Evolutionary conservation across 768 basidiomycete species (phyloP), one percentile per base, ranked within the genome.

Genomic region (Coprinopsis cinerea): DNA sequence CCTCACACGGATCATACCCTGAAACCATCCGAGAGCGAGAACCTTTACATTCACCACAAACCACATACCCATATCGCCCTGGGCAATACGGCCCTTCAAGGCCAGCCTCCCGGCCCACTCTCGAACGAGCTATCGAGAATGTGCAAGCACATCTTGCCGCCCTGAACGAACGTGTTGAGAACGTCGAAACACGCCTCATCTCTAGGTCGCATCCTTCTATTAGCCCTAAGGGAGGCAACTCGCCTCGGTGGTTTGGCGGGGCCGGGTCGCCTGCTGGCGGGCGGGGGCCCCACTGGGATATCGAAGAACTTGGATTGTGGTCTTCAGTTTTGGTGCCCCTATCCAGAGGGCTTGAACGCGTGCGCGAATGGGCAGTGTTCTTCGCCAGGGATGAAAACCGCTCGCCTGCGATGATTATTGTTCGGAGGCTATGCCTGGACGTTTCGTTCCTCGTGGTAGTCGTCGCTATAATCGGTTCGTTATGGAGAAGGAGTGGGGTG

Each of bases 221-320:
- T 32, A 68, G 73, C 37, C 69, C 74, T 36, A 53, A 52, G 4
- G 64, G 68, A 47, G 63, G 63, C 24, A 69, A 68, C 27, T 72
- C 72, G 35, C 67, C 75, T 13, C 52, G 67, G 2, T 68, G 69
- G 68, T 58, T 57, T 50, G 54, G 48, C 30, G 60, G 61, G 13
- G 67, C 73, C n/a, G 67, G 69, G 27, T 77, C 75, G 28, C 75
- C 76, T 27, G 61, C 64, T 34, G 58, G 67, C 2, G 61, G 60
- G 27, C 66, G 63, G 26, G 52, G 28, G 10, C 64, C 65, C 26
- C 65, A 72, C 17, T 88, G 84, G 83, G 84, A 89, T 60, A 59
- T 87, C n/a, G 78, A 88, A 44, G 87, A 91, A 61, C 71, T 91
- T 61, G 90, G 90, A 41, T 76, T 91, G 71, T 92, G 90, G 90